A percentile compares a stretch with the other conserved stretches of the same genome.
Evolutionary conservation across 345 rosid species (phyloP).

Genomic region (Crucihimalaya himalaica): DNA sequence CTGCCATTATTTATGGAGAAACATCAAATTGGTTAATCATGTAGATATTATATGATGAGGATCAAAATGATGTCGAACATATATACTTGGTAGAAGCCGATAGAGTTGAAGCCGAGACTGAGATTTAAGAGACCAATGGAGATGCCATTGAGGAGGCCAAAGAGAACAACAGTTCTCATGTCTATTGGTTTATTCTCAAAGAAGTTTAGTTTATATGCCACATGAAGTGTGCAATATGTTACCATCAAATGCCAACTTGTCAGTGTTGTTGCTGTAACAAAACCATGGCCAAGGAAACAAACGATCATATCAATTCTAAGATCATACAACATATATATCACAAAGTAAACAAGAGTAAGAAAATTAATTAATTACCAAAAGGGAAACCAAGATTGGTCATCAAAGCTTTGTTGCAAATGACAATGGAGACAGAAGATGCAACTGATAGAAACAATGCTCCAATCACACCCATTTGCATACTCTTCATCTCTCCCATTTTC

Average conservation of each 20-base stretch:
- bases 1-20: conserved; percentile 45
- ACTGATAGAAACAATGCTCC: conserved; percentile 95
- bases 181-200: conserved; percentile 86
- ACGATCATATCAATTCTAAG: not conserved
- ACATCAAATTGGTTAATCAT: conserved; percentile 3
- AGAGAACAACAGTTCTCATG: conserved; percentile 84
- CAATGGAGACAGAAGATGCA: conserved; percentile 97
- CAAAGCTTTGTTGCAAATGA: conserved; percentile 99
- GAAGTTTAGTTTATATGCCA: conserved; percentile 71
- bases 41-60: not conserved
- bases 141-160: conserved; percentile 92
- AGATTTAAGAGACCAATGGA: conserved; percentile 94
- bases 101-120: conserved; percentile 96
- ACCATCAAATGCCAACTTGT: conserved; percentile 99
- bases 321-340: not conserved
- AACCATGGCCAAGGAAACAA: not conserved
- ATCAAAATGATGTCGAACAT: not conserved
- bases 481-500: conserved; percentile 85
- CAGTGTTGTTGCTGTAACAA: conserved; percentile 74
- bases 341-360: not conserved
- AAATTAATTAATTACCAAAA: conserved; percentile 66
- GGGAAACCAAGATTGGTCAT: conserved; percentile 99
- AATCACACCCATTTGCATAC: conserved; percentile 80
- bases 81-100: conserved; percentile 92
- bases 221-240: conserved; percentile 88